Evolutionary conservation across 75 land plant species (phyloP), one percentile per base, ranked within the genome.

Genomic region (Chamaecyparis obtusa): DNA sequence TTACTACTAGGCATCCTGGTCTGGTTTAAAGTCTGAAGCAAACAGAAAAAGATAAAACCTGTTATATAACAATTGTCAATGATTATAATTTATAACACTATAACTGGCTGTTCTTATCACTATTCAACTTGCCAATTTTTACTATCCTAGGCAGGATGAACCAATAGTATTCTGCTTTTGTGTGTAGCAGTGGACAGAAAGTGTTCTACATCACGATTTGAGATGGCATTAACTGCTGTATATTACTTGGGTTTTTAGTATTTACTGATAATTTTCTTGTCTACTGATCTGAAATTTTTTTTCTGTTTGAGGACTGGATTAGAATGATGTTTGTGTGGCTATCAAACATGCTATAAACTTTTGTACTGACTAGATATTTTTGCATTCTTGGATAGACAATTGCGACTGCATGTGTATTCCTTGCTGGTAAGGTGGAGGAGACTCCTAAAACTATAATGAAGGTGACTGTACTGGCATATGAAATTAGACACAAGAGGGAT

Each of bases 401-500:
- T 91, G 92, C 91, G 13, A 91, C 92, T 24, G 84, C 90, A 9
- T 90, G 92, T 86, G 84, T 91, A 86, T 90, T 91, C 88, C 87
- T 91, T 89, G 91, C 92, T 54, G 91, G 89, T 24, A 91, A 91
- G 86, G 92, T 91, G 33, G 92, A 91, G 80, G 92, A 91, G 84
- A 87, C 89, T 49, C 91, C 89, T 54, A 41, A 88, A 9, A 79
- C 87, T 14, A 83, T 90, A n/a, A 44, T 77, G 41, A 91, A 90
- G 46, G 91, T 91, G 11, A 87, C 88, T 48, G 48, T 76, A 77
- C 35, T 90, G 41, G 87, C 92, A 27, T 91, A 91, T 82, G 92
- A 87, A 67, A 84, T 90, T 72, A 87, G 92, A 17, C 75, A 91
- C 49, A 91, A 91, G 83, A 91, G 91, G 74, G 91, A 91, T 44